Conservation (phyloP, 2,329 filamentous ascomycete genomes). For the Lojkania enalia region DNA sequence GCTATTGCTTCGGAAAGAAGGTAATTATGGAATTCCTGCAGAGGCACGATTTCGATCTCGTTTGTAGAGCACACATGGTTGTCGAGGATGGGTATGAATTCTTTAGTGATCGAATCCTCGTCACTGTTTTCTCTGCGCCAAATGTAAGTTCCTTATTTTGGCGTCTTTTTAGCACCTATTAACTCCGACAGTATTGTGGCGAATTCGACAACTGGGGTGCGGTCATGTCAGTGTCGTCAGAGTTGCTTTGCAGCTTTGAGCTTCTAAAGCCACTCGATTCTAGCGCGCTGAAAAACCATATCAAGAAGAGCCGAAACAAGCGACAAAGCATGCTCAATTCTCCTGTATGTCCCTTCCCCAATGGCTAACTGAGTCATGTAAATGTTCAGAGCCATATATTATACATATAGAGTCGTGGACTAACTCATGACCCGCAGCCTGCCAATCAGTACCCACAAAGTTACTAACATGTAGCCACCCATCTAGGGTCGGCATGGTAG, state of each 20-base stretch:
- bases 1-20: slow-evolving; percentile 97
- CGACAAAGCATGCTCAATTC: slow-evolving; percentile 94
- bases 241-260: slow-evolving; percentile 95
- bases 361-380: slow-evolving; percentile 20
- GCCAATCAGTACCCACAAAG: slow-evolving; percentile 56
- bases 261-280: slow-evolving; percentile 95
- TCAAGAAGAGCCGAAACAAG: slow-evolving; percentile 97
- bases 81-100: slow-evolving; percentile 99
- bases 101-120: slow-evolving; percentile 90
- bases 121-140: slow-evolving; percentile 96
- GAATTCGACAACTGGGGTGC: slow-evolving; percentile 99
- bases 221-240: slow-evolving; percentile 94
- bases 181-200: slow-evolving; percentile 78
- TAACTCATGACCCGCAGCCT: slow-evolving; percentile 44
- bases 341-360: slow-evolving; percentile 68
- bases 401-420: slow-evolving; percentile 32
- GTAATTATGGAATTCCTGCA: slow-evolving; percentile 96
- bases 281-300: slow-evolving; percentile 94
- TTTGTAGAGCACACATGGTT: slow-evolving; percentile 98
- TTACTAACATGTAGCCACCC: slow-evolving; percentile 45
- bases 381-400: slow-evolving; percentile 28
- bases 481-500: slow-evolving; percentile 26
- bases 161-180: not conserved
- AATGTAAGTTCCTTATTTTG: slow-evolving; percentile 70
- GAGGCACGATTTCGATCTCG: slow-evolving; percentile 93